phyloP scores from a whole-genome alignment of 2,329 filamentous ascomycete species.

The Cercospora canescens region DNA sequence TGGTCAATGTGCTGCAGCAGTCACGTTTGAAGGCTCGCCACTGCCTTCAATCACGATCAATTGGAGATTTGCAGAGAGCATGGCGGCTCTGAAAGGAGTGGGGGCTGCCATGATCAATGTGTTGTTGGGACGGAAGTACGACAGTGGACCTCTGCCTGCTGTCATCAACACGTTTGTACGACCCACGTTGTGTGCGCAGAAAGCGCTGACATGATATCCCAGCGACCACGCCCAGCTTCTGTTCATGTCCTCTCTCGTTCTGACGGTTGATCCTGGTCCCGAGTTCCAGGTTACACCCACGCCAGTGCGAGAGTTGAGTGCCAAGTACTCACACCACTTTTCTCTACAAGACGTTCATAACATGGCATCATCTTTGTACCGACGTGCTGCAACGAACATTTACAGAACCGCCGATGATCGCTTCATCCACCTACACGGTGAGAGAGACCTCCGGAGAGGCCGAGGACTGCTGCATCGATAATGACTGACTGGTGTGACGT shows the following conservation, averaged over 20 bases:
- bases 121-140: conserved; percentile 20
- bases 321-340: not conserved
- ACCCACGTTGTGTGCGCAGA: not conserved
- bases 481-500: not conserved
- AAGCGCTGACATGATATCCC: not conserved
- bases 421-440: not conserved
- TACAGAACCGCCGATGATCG: not conserved
- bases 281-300: not conserved
- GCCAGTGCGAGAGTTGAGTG: not conserved
- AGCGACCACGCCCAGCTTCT: not conserved
- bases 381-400: not conserved
- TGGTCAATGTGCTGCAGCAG: not conserved
- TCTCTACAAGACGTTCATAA: not conserved
- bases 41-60: conserved; percentile 51
- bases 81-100: conserved; percentile 38
- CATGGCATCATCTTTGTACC: not conserved
- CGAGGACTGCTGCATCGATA: not conserved
- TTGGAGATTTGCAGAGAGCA: conserved; percentile 57
- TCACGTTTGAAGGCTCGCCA: not conserved
- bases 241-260: not conserved
- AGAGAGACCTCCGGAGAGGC: not conserved
- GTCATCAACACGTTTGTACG: not conserved
- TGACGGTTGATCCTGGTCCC: not conserved
- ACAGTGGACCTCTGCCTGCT: not conserved
- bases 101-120: conserved; percentile 24